Evolutionary conservation across 2,329 filamentous ascomycete genomes (phyloP), one percentile per base, ranked within the genome.

Genomic region (Blumeria graminis): DNA sequence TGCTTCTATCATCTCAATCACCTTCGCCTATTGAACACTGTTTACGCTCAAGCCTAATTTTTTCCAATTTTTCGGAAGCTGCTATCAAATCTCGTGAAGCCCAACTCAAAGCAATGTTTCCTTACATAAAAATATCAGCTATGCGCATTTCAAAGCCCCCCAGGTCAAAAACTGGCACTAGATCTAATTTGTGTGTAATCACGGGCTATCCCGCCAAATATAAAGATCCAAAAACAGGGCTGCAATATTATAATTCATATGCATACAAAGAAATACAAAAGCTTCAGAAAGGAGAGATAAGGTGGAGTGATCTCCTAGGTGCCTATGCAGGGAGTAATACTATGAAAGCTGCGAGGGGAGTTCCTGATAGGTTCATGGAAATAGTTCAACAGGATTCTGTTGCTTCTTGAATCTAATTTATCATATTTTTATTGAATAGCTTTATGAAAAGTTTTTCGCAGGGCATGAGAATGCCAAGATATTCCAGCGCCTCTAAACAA

Each of bases 231-330:
- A 76, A 78, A 62, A 96, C 90, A 0, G 85, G 86, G 0, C 74
- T 96, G 14, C 79, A 82, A 0, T 98, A 90, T 69, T 76, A 79
- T 60, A 90, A 90, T 66, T 72, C 79, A 46, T 77, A 82, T 60
- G 89, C 88, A 0, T 95, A 88, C 69, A 80, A 80, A 63, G 81
- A 93, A 67, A 83, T 96, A 50, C 82, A 86, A 63, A 78, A 82
- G 56, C 74, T 94, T 13, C 70, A 78, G 55, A 76, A 73, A 1
- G 84, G 86, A 46, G 80, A 86, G 48, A 89, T 88, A 67, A 78
- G 78, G 57, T 98, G 86, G 85, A 94, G 88, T 66, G 74, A 74
- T 34, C 73, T 92, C 62, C 69, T 94, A 34, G 88, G 86, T 6
- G 85, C 82, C 14, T 98, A 89, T 76, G 82, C 90, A 4, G 90